Evolutionary conservation across 768 basidiomycete species (phyloP), one percentile per base, ranked within the genome.

Genomic region (Boletellus sp.): DNA sequence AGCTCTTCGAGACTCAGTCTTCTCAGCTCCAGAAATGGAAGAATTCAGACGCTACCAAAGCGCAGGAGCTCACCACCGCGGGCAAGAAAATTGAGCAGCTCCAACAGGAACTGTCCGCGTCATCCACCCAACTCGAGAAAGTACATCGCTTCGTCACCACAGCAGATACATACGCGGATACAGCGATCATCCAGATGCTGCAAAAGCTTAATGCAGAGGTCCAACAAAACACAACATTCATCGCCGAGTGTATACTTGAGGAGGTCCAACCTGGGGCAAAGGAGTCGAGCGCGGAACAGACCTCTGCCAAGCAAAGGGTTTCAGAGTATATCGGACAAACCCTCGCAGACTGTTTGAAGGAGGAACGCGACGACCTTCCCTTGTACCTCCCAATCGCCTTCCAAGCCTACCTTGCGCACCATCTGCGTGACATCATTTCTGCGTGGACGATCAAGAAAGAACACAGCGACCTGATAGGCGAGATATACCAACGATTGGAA

Each of bases 381-480:
- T 26, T 53, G 33, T 51, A 51, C 33, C 44, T 55, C 35, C 40
- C 43, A 34, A 37, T 55, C n/a, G 51, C 54, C 13, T 45, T 55
- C 35, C 54, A 53, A 37, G 43, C 47, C 6, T 50, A 24, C 41
- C 37, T 56, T 1, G 19, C 42, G 4, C 13, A 19, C 13, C 11
- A 23, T 4, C 3, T 55, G 3, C 15, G 32, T 6, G 8, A 17
- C 26, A 33, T 55, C 33, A 35, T 35, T 11, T 55, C 48, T 19
- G 54, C 53, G 8, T 56, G 55, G 55, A 47, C 53, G n/a, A 6
- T 39, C 20, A 45, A 50, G 12, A 11, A 22, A 17, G 40, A 37
- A 16, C 1, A 15, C 6, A 50, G 26, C 41, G 11, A 28, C 0
- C 15, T 54, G 10, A n/a, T 55, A 3, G n/a, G 19, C 2, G 35